Base-by-base conservation (phyloP, 495 filamentous ascomycete species). In the Cryomyces minteri region DNA sequence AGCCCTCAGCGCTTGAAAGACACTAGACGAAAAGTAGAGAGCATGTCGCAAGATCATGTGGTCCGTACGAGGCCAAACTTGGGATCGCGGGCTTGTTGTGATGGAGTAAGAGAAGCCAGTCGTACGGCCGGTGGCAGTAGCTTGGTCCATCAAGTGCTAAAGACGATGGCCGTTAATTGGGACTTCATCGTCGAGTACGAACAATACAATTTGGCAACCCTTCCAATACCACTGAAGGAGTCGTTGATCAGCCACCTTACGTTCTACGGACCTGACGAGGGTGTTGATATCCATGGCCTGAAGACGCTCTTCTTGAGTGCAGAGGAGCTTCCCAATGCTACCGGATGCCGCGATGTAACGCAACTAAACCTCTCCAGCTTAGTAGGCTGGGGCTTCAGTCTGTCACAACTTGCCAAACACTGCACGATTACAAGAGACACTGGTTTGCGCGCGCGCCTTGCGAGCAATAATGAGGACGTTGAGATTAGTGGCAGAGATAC, bases 91-190 rank as follows among this genome's bases (percentile, higher is more conserved):
- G 2, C 1, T 25, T 25, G 18, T 25, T 25, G 18, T 25, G 18
- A 25, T 25, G 18, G 18, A 25, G 18, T 25, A 25, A 25, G 18
- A 25, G 18, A 25, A 10, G 34, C 34, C 34, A 38, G 34, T 9
- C 12, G 3, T 38, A 14, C 34, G 53, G 41, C 2, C 54, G 38
- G 53, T 52, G 4, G 38, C 32, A 8, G 60, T 12, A 75, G 72
- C 46, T 62, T 88, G 5, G 53, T 76, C 25, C 74, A 81, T 55
- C 59, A 62, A 5, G 49, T 71, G 18, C 59, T 90, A 28, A 72
- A 72, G 48, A 58, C 57, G 5, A 72, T 90, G 54, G 80, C 74
- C 2, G 50, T 55, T n/a, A 70, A 82, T 43, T 93, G 82, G 83
- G 62, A 69, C 2, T 77, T 72, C 53, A 74, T 87, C 54, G 44